Evolutionary conservation across 1,284 basidiomycete species (phyloP), one percentile per base, ranked within the genome.

Genomic region (Ustanciosporium gigantosporum): DNA sequence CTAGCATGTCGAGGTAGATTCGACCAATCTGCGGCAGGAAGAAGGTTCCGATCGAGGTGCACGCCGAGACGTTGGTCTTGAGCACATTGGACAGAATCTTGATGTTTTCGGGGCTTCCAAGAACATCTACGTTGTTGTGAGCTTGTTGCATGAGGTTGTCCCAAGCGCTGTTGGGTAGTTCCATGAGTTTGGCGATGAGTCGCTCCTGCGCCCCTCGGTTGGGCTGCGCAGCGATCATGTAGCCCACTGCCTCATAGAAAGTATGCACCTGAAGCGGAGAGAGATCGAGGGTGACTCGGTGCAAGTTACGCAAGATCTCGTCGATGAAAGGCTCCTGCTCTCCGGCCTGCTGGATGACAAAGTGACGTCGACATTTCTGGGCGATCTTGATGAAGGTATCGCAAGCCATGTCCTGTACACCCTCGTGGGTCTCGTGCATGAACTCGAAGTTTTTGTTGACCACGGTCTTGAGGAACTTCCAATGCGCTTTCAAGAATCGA

Each of bases 371-470:
- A 78, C 95, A 98, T 81, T 97, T 98, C 79, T 98, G 94, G 17
- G 95, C 92, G 72, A 99, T 99, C 82, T 98, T 99, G 83, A 98
- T 97, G 81, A 98, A 99, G 0, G 95, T 99, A 79, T 99, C 95
- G 79, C 95, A 99, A 38, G 95, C 95, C 95, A 99, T 99, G 80
- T 99, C 95, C 80, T 99, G 95, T 11, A 99, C 95, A 59, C 91
- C 93, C 82, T 99, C 95, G 76, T 99, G 95, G 0, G 91, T 96
- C 81, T 98, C 95, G 81, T 99, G 95, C 93, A 98, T 98, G 79
- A 99, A 99, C 79, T 99, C 95, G 79, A 99, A 99, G 16, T 98
- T 83, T 81, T 99, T 99, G 83, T 98, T 98, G 65, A 98, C 95
- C 40, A 99, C 95, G 3, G 95, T 98, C 83, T 99, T 99, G 78